phyloP scores from a whole-genome alignment of 1,139 yeast genomes.

The Yamadazyma mexicana region DNA sequence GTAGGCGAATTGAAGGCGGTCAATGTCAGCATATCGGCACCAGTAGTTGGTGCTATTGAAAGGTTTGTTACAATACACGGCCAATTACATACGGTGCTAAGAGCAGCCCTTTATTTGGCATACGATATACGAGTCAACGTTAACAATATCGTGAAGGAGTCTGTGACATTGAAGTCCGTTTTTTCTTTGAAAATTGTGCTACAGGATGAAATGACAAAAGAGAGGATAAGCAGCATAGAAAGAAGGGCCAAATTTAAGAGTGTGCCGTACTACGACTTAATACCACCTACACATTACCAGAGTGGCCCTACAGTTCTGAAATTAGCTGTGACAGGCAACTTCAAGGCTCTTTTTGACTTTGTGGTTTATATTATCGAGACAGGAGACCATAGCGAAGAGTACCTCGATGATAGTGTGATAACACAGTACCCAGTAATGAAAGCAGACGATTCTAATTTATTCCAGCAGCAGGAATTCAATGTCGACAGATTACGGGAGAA shows the following conservation, averaged over 20 bases:
- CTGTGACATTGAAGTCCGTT: conserved; percentile 34
- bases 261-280: conserved; percentile 14
- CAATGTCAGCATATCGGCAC: conserved; percentile 22
- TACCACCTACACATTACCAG: conserved; percentile 9
- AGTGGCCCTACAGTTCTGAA: conserved; percentile 10
- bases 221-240: conserved; percentile 12
- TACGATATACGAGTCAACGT: conserved; percentile 23
- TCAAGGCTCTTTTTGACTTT: conserved; percentile 14
- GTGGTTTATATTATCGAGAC: conserved; percentile 13
- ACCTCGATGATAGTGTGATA: conserved; percentile 18
- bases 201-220: conserved; percentile 11
- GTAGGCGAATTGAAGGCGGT: conserved; percentile 20
- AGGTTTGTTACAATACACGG: conserved; percentile 31
- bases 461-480: conserved; percentile 22
- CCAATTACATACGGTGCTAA: conserved; percentile 18
- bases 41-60: conserved; percentile 28
- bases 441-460: conserved; percentile 27
- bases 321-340: conserved; percentile 11
- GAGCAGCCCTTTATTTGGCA: conserved; percentile 24
- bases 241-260: conserved; percentile 22
- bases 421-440: conserved; percentile 23
- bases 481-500: conserved; percentile 15
- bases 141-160: conserved; percentile 23
- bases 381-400: conserved; percentile 7
- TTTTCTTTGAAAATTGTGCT: conserved; percentile 19